Evolutionary conservation across 768 basidiomycete genomes (phyloP), one percentile per base, ranked within the genome.

Genomic region (Trametes sanguinea): DNA sequence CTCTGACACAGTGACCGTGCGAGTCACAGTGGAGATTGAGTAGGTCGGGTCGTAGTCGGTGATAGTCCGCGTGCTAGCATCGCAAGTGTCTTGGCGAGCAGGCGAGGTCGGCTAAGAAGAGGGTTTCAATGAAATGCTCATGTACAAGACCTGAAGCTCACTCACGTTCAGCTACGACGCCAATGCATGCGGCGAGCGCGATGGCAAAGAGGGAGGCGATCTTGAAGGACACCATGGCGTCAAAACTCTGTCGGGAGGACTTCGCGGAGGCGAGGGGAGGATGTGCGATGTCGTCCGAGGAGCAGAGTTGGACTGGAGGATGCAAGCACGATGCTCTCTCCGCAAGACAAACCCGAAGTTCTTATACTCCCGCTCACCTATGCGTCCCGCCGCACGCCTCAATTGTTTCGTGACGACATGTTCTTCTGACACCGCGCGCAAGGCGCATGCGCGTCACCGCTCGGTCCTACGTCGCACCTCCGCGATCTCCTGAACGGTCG

Each of bases 141-240:
- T n/a, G n/a, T n/a, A n/a, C n/a, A n/a, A n/a, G n/a, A n/a, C n/a
- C n/a, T n/a, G 35, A 2, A 47, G 10, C 8, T 11, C 9, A 57
- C 57, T 51, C 40, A 57, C 57, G 7, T 3, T 50, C 40, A 17
- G 57, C 40, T 3, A 33, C 47, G 2, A 27, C 48, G 16, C 57
- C 54, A 17, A 56, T 47, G 33, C 46, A 48, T 48, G 54, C 61
- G 27, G 48, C 27, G 42, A 46, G 57, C n/a, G 48, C 54, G 50
- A 62, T 39, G 2, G 61, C 54, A 29, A 58, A 13, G 11, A 59
- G 14, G 8, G 54, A 3, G 7, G 46, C 30, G 13, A 56, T 17
- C 54, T 57, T 64, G 14, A 44, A 27, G 47, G 40, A 45, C 22
- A 55, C 35, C 63, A 59, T 64, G 33, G n/a, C 22, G 57, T 37